Conservation (phyloP, 2,329 filamentous ascomycete genomes). For the Colletotrichum paranaense region DNA sequence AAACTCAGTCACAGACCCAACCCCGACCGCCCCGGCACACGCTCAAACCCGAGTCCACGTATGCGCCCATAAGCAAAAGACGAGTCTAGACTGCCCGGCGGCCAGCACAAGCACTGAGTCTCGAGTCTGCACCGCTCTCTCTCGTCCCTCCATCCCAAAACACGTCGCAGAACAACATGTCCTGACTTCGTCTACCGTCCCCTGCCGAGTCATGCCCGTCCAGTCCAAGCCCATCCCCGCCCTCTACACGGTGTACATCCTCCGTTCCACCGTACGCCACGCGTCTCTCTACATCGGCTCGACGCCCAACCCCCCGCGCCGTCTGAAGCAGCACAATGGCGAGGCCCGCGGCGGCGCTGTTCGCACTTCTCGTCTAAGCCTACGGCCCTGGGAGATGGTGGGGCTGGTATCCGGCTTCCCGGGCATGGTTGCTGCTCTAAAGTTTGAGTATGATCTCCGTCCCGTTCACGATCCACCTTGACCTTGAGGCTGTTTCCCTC, state of each 20-base stretch:
- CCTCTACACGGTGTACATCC: slow-evolving; percentile 92
- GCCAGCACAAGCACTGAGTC: slow-evolving; percentile 1
- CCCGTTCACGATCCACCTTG: neutral
- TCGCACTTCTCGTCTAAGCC: slow-evolving; percentile 73
- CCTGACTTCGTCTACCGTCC: slow-evolving; percentile 26
- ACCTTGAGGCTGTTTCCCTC: neutral
- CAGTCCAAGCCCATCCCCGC: slow-evolving; percentile 76
- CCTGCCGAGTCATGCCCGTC: slow-evolving; percentile 50
- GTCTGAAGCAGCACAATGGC: slow-evolving; percentile 94
- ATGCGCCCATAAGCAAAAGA: slow-evolving; percentile 5
- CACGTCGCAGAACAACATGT: slow-evolving; percentile 33
- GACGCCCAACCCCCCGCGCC: slow-evolving; percentile 86
- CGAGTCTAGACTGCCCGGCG: slow-evolving; percentile 24
- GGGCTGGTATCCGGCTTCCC: slow-evolving; percentile 89
- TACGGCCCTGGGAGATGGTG: slow-evolving; percentile 93
- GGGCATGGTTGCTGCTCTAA: slow-evolving; percentile 85
- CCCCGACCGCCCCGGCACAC: slow-evolving; percentile 25
- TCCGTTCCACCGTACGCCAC: slow-evolving; percentile 82
- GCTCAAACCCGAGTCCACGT: slow-evolving; percentile 33
- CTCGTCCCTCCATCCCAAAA: slow-evolving; percentile 10
- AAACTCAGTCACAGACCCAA: neutral
- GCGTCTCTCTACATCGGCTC: slow-evolving; percentile 88
- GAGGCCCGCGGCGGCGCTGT: slow-evolving; percentile 82
- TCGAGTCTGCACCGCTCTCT: neutral
- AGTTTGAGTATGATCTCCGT: slow-evolving; percentile 79